phyloP scores from a whole-genome alignment of 176 grass and related monocot genomes.

The Hyparrhenia diplandra region DNA sequence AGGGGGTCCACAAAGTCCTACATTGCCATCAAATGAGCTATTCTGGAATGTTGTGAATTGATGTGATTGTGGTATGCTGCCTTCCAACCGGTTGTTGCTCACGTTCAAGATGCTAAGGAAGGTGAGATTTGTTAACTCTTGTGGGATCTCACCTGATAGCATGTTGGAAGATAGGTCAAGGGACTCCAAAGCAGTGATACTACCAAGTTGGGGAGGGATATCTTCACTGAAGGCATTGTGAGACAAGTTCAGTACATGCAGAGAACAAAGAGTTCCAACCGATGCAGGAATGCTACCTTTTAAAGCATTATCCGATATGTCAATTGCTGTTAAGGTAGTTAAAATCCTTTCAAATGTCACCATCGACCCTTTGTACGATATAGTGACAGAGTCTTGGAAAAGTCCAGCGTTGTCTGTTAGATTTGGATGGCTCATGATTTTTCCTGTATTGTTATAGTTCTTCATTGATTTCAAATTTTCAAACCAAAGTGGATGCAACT shows the following conservation, averaged over 20 bases:
- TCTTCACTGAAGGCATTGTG: not conserved
- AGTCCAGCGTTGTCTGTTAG: accelerated
- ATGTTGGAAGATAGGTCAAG: constrained; percentile 31
- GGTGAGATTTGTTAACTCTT: constrained; percentile 1
- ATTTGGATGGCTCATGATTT: not conserved
- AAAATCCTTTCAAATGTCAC: not conserved
- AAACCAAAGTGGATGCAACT: not conserved
- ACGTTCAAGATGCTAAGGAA: constrained; percentile 29
- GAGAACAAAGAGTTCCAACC: not conserved
- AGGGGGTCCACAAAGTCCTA: not conserved
- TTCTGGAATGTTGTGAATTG: not conserved
- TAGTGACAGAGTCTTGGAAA: not conserved
- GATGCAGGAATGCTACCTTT: not conserved
- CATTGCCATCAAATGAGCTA: constrained; percentile 1
- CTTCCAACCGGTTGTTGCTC: not conserved
- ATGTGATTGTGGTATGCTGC: not conserved
- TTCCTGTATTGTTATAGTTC: not conserved
- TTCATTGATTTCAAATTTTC: not conserved
- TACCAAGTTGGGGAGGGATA: constrained; percentile 15
- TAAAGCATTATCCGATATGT: not conserved
- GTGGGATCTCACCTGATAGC: constrained; percentile 32
- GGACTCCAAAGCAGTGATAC: constrained; percentile 9
- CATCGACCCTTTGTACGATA: not conserved
- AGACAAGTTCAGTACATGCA: constrained; percentile 13
- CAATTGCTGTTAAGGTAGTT: not conserved